phyloP scores from a whole-genome alignment of 1,284 basidiomycete species.

The Sparassis latifolia region DNA sequence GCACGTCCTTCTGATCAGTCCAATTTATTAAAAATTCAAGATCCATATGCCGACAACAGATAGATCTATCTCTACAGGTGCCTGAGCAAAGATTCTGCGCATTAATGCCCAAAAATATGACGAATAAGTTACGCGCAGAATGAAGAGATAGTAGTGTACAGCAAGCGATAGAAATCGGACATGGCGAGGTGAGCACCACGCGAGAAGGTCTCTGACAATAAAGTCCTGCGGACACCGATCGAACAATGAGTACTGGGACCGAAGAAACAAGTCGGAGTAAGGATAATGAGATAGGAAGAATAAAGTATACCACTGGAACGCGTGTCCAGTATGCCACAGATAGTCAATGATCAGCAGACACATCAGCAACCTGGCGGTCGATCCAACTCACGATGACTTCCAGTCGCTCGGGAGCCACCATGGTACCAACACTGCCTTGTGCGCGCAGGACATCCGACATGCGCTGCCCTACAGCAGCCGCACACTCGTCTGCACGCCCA shows the following conservation, averaged over 20 bases:
- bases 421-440: slow-evolving; percentile 13
- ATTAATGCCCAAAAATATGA: background rate
- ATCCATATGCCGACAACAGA: too few relatives aligned
- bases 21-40: too few relatives aligned
- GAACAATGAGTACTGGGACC: background rate
- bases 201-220: background rate
- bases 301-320: too few relatives aligned
- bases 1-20: too few relatives aligned
- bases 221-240: too few relatives aligned
- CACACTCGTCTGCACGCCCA: slow-evolving; percentile 69
- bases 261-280: background rate
- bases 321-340: slow-evolving; percentile 2
- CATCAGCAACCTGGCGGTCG: slow-evolving; percentile 18
- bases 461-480: slow-evolving; percentile 47
- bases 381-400: slow-evolving; percentile 21
- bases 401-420: background rate
- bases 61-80: too few relatives aligned
- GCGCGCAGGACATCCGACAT: slow-evolving; percentile 43
- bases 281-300: too few relatives aligned
- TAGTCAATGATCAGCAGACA: slow-evolving; percentile 23
- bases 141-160: background rate
- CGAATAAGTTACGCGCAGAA: background rate
- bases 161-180: background rate
- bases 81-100: background rate
- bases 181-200: background rate